Conservation (phyloP, 768 basidiomycete genomes). For the Lyophyllum shimeji region DNA sequence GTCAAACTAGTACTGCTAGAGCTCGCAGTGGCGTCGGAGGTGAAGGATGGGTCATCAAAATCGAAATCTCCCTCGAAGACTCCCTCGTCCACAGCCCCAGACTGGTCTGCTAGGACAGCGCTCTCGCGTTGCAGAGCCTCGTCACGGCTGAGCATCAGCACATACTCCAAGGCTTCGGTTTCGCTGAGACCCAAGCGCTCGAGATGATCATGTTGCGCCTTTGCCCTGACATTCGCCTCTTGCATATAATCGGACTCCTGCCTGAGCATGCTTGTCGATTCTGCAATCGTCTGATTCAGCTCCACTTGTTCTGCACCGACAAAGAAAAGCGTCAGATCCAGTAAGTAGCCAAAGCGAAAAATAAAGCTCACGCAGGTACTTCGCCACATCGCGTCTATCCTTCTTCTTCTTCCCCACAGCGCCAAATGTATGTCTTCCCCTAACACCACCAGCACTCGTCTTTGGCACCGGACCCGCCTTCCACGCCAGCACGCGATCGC, state of each 20-base stretch:
- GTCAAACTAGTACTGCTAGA: conserved; percentile 14
- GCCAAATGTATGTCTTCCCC: conserved; percentile 27
- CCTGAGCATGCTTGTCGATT: conserved; percentile 52
- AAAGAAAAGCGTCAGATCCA: conserved; percentile 6
- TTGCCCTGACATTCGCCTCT: conserved; percentile 44
- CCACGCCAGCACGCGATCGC: conserved; percentile 67
- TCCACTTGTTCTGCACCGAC: conserved; percentile 55
- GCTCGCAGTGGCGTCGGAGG: conserved; percentile 16
- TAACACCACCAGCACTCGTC: conserved; percentile 31
- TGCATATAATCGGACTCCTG: conserved; percentile 43
- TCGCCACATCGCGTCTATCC: conserved; percentile 30
- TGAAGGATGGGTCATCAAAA: conserved; percentile 25
- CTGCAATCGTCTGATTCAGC: conserved; percentile 59
- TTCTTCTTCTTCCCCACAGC: conserved; percentile 33
- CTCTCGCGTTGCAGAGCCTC: conserved; percentile 42
- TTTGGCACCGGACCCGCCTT: conserved; percentile 48
- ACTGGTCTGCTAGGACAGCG: conserved; percentile 8
- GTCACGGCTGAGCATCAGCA: conserved; percentile 83
- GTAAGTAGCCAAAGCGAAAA: neutral
- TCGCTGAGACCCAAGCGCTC: conserved; percentile 72
- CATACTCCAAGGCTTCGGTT: conserved; percentile 74
- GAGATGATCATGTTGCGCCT: conserved; percentile 57
- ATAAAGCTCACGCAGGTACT: conserved; percentile 45
- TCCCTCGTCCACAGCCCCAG: conserved; percentile 40
- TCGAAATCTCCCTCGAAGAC: conserved; percentile 60